These are phyloP conservation scores for Talaromyces adpressus DNA, from an alignment of 495 filamentous ascomycete species.

Conservation along the genomic window DNA sequence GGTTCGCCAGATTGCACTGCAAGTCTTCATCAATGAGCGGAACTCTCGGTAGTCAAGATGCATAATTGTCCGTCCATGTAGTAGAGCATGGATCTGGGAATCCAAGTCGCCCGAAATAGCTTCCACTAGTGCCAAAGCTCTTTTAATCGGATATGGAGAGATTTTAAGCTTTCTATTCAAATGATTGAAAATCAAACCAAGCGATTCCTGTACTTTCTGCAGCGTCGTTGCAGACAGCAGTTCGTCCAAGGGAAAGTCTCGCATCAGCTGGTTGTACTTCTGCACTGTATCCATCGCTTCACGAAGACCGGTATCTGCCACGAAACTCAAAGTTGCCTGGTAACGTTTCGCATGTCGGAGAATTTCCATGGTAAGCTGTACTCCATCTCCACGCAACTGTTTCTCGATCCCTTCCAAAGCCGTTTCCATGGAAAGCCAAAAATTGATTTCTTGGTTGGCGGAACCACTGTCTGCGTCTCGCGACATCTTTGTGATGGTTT, in stretches of 20 bases:
- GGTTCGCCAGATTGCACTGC: constrained; percentile 75
- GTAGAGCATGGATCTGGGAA: constrained; percentile 70
- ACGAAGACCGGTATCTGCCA: constrained; percentile 87
- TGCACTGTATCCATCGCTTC: constrained; percentile 92
- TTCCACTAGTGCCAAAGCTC: constrained; percentile 89
- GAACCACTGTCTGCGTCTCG: constrained; percentile 82
- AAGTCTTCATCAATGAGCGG: constrained; percentile 69
- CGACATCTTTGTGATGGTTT: constrained; percentile 91
- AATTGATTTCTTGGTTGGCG: constrained; percentile 95
- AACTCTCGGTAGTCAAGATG: constrained; percentile 91
- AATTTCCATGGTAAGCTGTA: constrained; percentile 86
- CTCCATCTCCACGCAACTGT: constrained; percentile 81
- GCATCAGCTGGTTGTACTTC: constrained; percentile 97
- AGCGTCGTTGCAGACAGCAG: constrained; percentile 85
- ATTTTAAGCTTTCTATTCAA: constrained; percentile 95
- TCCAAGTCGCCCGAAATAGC: constrained; percentile 96
- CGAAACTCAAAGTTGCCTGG: constrained; percentile 92
- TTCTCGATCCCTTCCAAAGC: constrained; percentile 83
- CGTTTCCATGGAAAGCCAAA: constrained; percentile 94
- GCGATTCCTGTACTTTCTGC: constrained; percentile 82
- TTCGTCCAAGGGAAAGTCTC: constrained; percentile 94
- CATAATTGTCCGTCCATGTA: constrained; percentile 81
- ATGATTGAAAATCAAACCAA: constrained; percentile 81
- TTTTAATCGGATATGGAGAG: constrained; percentile 85
- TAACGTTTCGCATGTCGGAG: constrained; percentile 93